phyloP scores from a whole-genome alignment of 495 filamentous ascomycete species.

The Penicillium robsamsonii region DNA sequence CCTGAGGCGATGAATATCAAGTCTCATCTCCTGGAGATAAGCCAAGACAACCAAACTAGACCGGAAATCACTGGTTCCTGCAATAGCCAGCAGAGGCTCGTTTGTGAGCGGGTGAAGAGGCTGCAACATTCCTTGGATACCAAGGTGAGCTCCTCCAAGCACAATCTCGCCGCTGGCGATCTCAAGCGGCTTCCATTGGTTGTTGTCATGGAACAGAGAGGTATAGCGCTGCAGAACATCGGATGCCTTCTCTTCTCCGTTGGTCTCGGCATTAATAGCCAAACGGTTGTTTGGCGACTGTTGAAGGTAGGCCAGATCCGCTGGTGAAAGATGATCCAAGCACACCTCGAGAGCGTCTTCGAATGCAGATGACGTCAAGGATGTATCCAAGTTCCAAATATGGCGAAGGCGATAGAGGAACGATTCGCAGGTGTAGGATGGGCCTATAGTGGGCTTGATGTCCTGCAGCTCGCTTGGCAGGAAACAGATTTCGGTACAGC shows the following conservation, averaged over 20 bases:
- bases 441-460: slow-evolving; percentile 22
- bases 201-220: slow-evolving; percentile 40
- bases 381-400: slow-evolving; percentile 37
- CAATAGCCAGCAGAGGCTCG: slow-evolving; percentile 39
- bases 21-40: slow-evolving; percentile 41
- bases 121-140: slow-evolving; percentile 32
- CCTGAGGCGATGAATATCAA: slow-evolving; percentile 39
- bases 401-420: slow-evolving; percentile 50
- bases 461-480: slow-evolving; percentile 31
- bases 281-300: slow-evolving; percentile 31
- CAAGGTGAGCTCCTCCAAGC: slow-evolving; percentile 28
- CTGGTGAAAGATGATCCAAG: slow-evolving; percentile 56
- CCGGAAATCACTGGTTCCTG: slow-evolving; percentile 25
- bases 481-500: slow-evolving; percentile 87
- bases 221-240: slow-evolving; percentile 33
- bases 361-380: slow-evolving; percentile 16
- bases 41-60: slow-evolving; percentile 31
- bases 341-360: slow-evolving; percentile 35
- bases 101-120: slow-evolving; percentile 47
- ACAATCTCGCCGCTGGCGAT: slow-evolving; percentile 25
- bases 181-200: slow-evolving; percentile 36
- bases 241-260: slow-evolving; percentile 8
- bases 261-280: slow-evolving; percentile 19
- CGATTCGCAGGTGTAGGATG: slow-evolving; percentile 48
- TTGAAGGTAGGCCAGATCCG: slow-evolving; percentile 48